Conservation (phyloP, 2,329 filamentous ascomycete species). For the Colletotrichum lini region DNA sequence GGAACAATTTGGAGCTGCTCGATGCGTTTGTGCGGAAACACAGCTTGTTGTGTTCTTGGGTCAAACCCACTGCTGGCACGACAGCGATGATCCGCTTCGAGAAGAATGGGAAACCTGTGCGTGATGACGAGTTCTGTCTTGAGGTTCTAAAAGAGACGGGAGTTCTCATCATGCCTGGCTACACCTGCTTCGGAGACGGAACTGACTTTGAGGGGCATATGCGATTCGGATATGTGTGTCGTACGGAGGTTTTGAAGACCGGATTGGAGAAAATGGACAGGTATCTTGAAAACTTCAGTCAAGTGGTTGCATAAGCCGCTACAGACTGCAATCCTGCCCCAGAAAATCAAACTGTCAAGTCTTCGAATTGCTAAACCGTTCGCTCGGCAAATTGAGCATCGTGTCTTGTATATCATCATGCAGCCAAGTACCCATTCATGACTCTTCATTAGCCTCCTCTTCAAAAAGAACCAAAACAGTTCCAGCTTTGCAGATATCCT, state of each 20-base stretch:
- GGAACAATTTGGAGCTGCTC: constrained; percentile 75
- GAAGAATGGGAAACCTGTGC: constrained; percentile 70
- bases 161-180: constrained; percentile 82
- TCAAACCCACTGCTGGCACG: constrained; percentile 82
- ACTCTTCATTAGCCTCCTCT: constrained; percentile 54
- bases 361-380: neutral
- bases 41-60: constrained; percentile 76
- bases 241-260: constrained; percentile 77
- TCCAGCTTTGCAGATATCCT: constrained; percentile 85
- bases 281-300: constrained; percentile 52
- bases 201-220: constrained; percentile 81
- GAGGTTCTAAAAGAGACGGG: constrained; percentile 77
- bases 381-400: neutral
- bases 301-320: neutral
- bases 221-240: constrained; percentile 81
- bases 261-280: constrained; percentile 68
- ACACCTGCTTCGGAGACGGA: constrained; percentile 77
- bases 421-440: constrained; percentile 8
- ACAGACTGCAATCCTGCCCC: no score
- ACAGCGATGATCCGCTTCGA: constrained; percentile 83
- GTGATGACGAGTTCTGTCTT: constrained; percentile 81
- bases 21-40: constrained; percentile 77
- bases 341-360: no score
- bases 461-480: constrained; percentile 83
- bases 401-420: neutral